Conservation (phyloP, 2,329 filamentous ascomycete genomes). For the Hirsutella rhossiliensis region DNA sequence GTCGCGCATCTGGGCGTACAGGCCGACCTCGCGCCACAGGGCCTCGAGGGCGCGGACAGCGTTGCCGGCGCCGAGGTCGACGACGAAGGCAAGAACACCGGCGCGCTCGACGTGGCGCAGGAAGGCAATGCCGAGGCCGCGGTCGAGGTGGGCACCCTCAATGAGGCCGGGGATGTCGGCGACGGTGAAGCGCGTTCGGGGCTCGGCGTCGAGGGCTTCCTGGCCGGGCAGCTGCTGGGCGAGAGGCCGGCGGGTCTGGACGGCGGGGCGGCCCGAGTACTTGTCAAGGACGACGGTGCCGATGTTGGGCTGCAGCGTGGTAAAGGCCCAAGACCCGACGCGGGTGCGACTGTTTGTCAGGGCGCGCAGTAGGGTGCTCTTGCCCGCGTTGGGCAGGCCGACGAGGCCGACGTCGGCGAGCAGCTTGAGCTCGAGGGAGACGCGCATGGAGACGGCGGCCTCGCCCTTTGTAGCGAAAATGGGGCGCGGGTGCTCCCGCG, state of each 20-base stretch:
- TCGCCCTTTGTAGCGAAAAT: conserved; percentile 86
- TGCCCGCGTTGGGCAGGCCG: conserved; percentile 89
- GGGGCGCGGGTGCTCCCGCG: conserved; percentile 60
- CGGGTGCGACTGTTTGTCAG: conserved; percentile 81
- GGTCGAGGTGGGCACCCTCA: conserved; percentile 83
- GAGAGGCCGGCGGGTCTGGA: conserved; percentile 17
- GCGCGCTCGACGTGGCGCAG: conserved; percentile 90
- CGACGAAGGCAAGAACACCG: conserved; percentile 82
- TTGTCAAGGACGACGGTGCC: conserved; percentile 91
- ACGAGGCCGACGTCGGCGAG: conserved; percentile 92
- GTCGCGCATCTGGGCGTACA: conserved; percentile 72
- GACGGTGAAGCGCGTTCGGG: conserved; percentile 75
- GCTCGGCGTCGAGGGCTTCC: conserved; percentile 31
- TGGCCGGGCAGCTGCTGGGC: conserved; percentile 15
- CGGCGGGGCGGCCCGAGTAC: conserved; percentile 59
- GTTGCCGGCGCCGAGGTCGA: conserved; percentile 73
- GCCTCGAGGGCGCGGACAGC: conserved; percentile 67
- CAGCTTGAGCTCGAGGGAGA: conserved; percentile 88
- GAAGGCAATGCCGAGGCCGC: conserved; percentile 82
- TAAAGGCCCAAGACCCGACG: conserved; percentile 93
- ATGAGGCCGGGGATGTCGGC: conserved; percentile 94
- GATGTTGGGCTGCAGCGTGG: conserved; percentile 87
- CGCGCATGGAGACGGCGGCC: conserved; percentile 59
- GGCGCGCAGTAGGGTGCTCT: conserved; percentile 80
- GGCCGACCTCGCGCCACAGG: conserved; percentile 81